A percentile compares a stretch with the other conserved stretches of the same genome.
These are phyloP conservation scores for Plasmodium relictum DNA, from an alignment of 169 alveolate species.

Conservation along the genomic window DNA sequence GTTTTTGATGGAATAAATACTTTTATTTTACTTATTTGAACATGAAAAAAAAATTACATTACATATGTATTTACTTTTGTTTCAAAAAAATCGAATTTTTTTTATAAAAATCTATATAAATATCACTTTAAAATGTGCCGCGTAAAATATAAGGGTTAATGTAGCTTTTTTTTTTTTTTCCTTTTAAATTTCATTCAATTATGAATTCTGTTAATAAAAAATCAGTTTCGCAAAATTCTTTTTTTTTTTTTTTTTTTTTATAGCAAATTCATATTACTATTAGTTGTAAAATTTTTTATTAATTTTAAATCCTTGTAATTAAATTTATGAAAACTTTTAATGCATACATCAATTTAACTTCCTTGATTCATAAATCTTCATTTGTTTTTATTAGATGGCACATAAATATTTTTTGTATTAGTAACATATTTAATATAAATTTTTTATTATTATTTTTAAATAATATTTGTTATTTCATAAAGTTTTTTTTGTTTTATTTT, in stretches of 20 bases:
- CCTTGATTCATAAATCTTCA: conserved; percentile 14
- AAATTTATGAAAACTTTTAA: conserved; percentile 14
- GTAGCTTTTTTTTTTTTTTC: conserved; percentile 23
- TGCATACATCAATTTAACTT: neutral
- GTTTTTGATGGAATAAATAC: conserved; percentile 28
- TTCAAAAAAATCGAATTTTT: neutral
- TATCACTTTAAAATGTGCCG: conserved; percentile 3
- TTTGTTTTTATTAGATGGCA: conserved; percentile 5
- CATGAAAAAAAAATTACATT: conserved; percentile 3
- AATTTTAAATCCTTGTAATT: conserved; percentile 7
- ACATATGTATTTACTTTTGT: conserved; percentile 9
- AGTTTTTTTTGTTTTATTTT: conserved; percentile 40
- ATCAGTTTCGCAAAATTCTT: neutral
- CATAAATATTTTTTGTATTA: conserved; percentile 19
- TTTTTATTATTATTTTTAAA: conserved; percentile 31
- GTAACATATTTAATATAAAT: conserved; percentile 23
- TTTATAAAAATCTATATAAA: conserved; percentile 22
- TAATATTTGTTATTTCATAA: conserved; percentile 33
- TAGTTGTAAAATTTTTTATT: neutral
- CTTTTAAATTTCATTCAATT: conserved; percentile 6
- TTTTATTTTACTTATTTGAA: conserved; percentile 22
- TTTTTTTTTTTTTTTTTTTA: neutral
- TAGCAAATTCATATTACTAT: conserved; percentile 1
- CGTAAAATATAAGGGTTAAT: conserved; percentile 7
- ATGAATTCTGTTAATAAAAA: conserved; percentile 2